These are phyloP conservation scores for Austroboletus novae-zelandiae DNA, from an alignment of 1,284 basidiomycete species.

Conservation along the genomic window DNA sequence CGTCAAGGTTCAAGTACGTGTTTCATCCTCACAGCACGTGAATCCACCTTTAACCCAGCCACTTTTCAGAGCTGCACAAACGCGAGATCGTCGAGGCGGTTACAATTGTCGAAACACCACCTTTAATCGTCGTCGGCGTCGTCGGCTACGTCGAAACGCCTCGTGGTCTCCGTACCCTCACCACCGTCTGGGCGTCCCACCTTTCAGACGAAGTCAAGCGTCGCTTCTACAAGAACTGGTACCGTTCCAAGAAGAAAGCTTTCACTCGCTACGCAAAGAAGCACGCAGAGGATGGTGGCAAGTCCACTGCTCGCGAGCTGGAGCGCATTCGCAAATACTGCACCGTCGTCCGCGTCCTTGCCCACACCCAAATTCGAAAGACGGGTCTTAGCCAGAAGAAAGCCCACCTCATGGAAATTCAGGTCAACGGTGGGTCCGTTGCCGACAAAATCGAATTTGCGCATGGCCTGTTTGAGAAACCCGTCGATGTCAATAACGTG, in stretches of 20 bases:
- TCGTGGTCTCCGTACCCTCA: conserved; percentile 90
- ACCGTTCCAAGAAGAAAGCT: conserved; percentile 99
- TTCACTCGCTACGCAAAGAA: conserved; percentile 99
- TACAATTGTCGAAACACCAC: conserved; percentile 95
- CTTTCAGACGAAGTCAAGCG: conserved; percentile 93
- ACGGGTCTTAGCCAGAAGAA: conserved; percentile 99
- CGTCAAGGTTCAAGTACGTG: conserved; percentile 93
- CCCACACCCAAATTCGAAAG: conserved; percentile 98
- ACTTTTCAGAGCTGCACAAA: conserved; percentile 91
- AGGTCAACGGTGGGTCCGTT: conserved; percentile 97
- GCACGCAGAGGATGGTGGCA: conserved; percentile 93
- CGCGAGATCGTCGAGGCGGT: conserved; percentile 99
- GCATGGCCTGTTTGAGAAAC: conserved; percentile 96
- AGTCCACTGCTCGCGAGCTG: conserved; percentile 92
- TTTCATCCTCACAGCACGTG: conserved; percentile 19
- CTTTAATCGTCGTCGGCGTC: conserved; percentile 96
- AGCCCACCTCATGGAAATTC: conserved; percentile 99
- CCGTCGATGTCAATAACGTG: conserved; percentile 80
- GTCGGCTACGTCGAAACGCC: conserved; percentile 99
- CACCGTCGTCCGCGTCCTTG: conserved; percentile 98
- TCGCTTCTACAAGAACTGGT: conserved; percentile 99
- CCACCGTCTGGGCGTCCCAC: conserved; percentile 83
- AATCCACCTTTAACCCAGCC: not conserved
- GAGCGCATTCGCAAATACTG: conserved; percentile 99
- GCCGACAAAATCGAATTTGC: conserved; percentile 99